phyloP scores from a whole-genome alignment of 1,284 basidiomycete species.

The Trametes versicolor region DNA sequence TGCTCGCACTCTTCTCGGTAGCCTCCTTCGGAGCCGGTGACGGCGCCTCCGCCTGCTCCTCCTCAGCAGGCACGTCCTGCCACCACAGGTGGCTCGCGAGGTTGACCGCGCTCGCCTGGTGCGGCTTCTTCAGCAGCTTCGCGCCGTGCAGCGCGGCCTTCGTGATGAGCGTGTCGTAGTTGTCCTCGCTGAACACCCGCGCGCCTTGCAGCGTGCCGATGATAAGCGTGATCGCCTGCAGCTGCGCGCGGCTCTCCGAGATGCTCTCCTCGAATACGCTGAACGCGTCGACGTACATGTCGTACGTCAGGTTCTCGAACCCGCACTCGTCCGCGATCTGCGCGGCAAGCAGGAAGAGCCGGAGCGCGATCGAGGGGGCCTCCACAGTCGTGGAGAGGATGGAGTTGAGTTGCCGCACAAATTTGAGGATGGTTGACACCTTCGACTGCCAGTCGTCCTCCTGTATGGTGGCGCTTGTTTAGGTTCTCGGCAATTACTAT shows the following conservation, averaged over 20 bases:
- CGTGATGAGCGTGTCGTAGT: slow-evolving; percentile 95
- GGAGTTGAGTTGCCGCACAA: slow-evolving; percentile 90
- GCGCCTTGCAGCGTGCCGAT: slow-evolving; percentile 89
- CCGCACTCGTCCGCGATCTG: slow-evolving; percentile 93
- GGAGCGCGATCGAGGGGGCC: slow-evolving; percentile 87
- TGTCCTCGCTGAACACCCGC: slow-evolving; percentile 88
- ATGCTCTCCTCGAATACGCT: slow-evolving; percentile 96
- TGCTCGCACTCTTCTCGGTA: slow-evolving; percentile 50
- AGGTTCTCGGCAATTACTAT: slow-evolving; percentile 7
- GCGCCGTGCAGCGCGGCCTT: slow-evolving; percentile 96
- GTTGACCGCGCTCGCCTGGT: slow-evolving; percentile 94
- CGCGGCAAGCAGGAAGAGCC: slow-evolving; percentile 93
- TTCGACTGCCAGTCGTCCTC: slow-evolving; percentile 88
- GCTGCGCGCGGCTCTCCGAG: slow-evolving; percentile 90
- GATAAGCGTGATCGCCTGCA: slow-evolving; percentile 93
- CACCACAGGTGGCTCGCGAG: slow-evolving; percentile 97
- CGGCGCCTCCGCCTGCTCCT: slow-evolving; percentile 44
- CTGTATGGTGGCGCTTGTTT: slow-evolving; percentile 46
- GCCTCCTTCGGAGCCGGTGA: slow-evolving; percentile 35
- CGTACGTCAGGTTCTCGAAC: slow-evolving; percentile 94
- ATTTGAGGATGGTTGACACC: slow-evolving; percentile 88
- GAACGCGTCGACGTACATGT: slow-evolving; percentile 96
- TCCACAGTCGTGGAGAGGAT: slow-evolving; percentile 93
- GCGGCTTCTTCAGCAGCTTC: slow-evolving; percentile 94
- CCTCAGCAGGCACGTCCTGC: slow-evolving; percentile 71